A percentile compares a stretch with the other conserved stretches of the same genome.
Conservation (phyloP, 352 stramenopile species). For the Phytophthora constricta region DNA sequence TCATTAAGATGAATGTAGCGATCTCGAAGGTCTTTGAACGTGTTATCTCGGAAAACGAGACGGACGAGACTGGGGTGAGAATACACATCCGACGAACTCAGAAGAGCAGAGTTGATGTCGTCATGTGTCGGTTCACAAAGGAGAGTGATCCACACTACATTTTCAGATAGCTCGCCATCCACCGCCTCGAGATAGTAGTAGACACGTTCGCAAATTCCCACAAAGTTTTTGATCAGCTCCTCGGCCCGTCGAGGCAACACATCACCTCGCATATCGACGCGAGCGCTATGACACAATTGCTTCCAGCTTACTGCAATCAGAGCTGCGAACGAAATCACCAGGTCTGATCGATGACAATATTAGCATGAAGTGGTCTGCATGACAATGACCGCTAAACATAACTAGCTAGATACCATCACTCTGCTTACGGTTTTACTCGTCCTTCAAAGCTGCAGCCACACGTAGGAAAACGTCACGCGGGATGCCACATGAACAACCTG, state of each 20-base stretch:
- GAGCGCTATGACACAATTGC: not conserved
- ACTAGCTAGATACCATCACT: not conserved
- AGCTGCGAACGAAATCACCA: not conserved
- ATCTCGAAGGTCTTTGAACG: slow-evolving; percentile 26
- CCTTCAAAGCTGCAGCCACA: slow-evolving; percentile 32
- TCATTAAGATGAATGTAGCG: slow-evolving; percentile 14
- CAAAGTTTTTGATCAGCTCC: slow-evolving; percentile 13
- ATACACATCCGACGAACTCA: slow-evolving; percentile 10
- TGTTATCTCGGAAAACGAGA: slow-evolving; percentile 27
- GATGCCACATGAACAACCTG: slow-evolving; percentile 60
- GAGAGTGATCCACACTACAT: slow-evolving; percentile 7
- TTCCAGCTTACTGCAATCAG: not conserved
- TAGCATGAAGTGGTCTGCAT: not conserved
- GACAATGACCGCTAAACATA: not conserved
- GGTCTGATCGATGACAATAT: slow-evolving; percentile 11
- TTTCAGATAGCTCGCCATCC: not conserved
- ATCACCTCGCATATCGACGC: not conserved
- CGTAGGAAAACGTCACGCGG: slow-evolving; percentile 67
- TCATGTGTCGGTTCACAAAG: slow-evolving; percentile 20
- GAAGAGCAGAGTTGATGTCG: slow-evolving; percentile 14
- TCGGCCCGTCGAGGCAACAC: slow-evolving; percentile 5
- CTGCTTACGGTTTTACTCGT: not conserved
- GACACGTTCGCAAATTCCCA: slow-evolving; percentile 6
- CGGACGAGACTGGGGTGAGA: slow-evolving; percentile 17
- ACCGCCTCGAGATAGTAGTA: slow-evolving; percentile 8